These are phyloP conservation scores for Paramecium biaurelia DNA, from an alignment of 73 alveolate genomes.

Conservation along the genomic window DNA sequence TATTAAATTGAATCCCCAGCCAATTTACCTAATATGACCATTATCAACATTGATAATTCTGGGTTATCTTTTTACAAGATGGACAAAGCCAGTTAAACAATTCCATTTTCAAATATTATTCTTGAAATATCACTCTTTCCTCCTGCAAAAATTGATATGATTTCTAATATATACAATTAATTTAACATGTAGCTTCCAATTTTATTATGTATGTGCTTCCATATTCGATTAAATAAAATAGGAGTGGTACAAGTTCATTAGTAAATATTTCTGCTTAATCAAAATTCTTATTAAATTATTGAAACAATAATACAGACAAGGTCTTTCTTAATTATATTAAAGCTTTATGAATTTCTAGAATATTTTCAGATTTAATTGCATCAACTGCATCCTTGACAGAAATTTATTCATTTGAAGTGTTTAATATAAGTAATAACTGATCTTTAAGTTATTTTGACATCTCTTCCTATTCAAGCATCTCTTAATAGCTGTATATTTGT, in stretches of 20 bases:
- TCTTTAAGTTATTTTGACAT: neutral
- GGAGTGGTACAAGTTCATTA: slow-evolving; percentile 6
- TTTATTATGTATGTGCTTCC: neutral
- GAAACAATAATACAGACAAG: neutral
- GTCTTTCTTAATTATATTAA: neutral
- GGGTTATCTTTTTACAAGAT: neutral
- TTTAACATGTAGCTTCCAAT: neutral
- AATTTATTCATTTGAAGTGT: neutral
- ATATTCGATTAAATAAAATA: neutral
- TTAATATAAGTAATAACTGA: neutral
- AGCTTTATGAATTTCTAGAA: neutral
- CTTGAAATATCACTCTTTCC: neutral
- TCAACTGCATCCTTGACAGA: slow-evolving; percentile 18
- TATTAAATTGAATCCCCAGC: neutral
- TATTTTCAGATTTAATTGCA: neutral
- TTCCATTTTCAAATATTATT: neutral
- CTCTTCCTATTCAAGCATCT: neutral
- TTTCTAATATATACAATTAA: neutral
- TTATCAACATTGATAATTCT: neutral
- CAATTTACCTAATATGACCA: neutral
- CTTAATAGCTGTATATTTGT: neutral
- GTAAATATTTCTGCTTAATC: neutral
- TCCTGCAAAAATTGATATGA: neutral
- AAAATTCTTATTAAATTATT: slow-evolving; percentile 1
- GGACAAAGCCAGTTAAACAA: neutral